phyloP scores from a whole-genome alignment of 352 stramenopile species.

The Globisporangium paddicum region DNA sequence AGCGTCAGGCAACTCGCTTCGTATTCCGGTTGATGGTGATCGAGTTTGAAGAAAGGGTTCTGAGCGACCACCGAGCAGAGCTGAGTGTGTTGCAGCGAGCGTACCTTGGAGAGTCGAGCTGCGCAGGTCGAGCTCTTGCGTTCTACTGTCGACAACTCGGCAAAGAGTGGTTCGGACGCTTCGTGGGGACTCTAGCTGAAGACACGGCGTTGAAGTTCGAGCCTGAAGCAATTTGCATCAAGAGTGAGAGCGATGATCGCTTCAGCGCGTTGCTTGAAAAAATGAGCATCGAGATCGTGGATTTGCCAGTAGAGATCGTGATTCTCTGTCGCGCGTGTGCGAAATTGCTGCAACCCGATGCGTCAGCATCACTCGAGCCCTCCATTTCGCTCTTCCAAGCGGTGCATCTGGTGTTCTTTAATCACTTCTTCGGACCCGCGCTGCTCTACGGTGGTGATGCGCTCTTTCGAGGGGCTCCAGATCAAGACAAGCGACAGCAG shows the following conservation, averaged over 20 bases:
- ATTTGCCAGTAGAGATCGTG: constrained; percentile 43
- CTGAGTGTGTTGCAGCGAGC: constrained; percentile 8
- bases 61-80: background rate
- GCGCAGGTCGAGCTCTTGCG: constrained; percentile 28
- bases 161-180: constrained; percentile 22
- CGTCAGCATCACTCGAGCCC: background rate
- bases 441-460: constrained; percentile 26
- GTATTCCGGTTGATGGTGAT: constrained; percentile 38
- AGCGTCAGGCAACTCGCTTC: constrained; percentile 39
- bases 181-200: constrained; percentile 7
- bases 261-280: constrained; percentile 19
- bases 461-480: constrained; percentile 6
- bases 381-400: constrained; percentile 12
- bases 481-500: constrained; percentile 9
- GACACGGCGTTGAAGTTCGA: background rate
- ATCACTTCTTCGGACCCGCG: constrained; percentile 56
- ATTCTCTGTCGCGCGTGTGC: constrained; percentile 41
- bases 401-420: constrained; percentile 74
- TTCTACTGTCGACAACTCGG: constrained; percentile 29
- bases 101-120: constrained; percentile 30
- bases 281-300: constrained; percentile 19
- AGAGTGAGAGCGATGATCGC: background rate
- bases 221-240: background rate
- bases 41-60: constrained; percentile 20
- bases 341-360: constrained; percentile 17